Evolutionary conservation across 108 stramenopile species (phyloP).

Genomic region (Cyclotella cryptica): DNA sequence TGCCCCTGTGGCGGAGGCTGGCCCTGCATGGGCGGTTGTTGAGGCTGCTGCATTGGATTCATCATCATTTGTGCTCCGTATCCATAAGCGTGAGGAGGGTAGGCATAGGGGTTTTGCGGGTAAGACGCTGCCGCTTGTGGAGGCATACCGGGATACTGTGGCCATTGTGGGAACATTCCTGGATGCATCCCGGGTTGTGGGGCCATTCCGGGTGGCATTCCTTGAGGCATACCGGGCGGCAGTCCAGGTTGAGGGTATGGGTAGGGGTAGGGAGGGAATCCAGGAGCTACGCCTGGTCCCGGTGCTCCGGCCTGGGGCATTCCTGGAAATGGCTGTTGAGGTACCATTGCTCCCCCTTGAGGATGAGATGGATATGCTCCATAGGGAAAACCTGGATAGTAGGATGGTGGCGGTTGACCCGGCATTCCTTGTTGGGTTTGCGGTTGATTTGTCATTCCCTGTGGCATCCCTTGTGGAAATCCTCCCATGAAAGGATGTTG

Average conservation of each 20-base stretch:
- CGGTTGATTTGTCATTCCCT: background rate
- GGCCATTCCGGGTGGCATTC: background rate
- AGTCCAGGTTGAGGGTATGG: background rate
- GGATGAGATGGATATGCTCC: background rate
- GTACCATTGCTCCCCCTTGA: conserved; percentile 3
- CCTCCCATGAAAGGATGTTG: background rate
- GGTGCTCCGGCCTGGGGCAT: background rate
- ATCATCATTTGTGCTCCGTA: background rate
- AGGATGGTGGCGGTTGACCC: background rate
- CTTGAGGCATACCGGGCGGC: background rate
- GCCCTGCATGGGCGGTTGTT: background rate
- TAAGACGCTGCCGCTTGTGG: background rate
- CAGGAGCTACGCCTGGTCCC: background rate
- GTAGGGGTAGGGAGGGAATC: background rate
- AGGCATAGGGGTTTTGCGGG: background rate
- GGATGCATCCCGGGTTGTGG: no score
- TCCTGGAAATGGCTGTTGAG: background rate
- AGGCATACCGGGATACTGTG: conserved; percentile 1
- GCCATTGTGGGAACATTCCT: background rate
- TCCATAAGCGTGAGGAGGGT: background rate
- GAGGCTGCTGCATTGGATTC: background rate
- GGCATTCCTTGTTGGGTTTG: background rate
- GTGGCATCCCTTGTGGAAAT: background rate
- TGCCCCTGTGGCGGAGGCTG: background rate
- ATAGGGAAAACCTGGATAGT: background rate